phyloP scores from a whole-genome alignment of 2,329 filamentous ascomycete genomes.

The Fusarium virguliforme region DNA sequence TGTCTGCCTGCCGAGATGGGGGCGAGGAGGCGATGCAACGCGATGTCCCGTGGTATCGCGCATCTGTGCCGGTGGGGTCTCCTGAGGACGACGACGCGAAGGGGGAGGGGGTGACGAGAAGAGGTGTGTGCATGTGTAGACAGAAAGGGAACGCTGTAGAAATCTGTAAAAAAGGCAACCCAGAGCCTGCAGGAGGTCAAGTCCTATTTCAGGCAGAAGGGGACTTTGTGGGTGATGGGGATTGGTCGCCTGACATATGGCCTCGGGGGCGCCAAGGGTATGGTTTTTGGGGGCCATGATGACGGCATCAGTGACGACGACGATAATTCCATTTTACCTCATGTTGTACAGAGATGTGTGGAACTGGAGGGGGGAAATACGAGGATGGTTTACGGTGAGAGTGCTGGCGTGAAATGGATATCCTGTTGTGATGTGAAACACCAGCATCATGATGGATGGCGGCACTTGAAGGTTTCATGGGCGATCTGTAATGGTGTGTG shows the following conservation, averaged over 20 bases:
- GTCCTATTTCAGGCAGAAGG: slow-evolving; percentile 46
- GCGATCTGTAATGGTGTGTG: slow-evolving; percentile 4
- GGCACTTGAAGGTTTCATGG: slow-evolving; percentile 29
- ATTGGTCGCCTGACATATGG: slow-evolving; percentile 38
- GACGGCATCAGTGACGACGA: slow-evolving; percentile 1
- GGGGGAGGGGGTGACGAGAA: slow-evolving; percentile 37
- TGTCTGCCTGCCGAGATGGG: slow-evolving; percentile 6
- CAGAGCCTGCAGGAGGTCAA: background rate
- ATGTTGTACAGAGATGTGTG: slow-evolving; percentile 20
- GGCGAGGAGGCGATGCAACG: slow-evolving; percentile 31
- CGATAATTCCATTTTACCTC: background rate
- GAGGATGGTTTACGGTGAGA: slow-evolving; percentile 25
- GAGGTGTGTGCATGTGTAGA: slow-evolving; percentile 23
- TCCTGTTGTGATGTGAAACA: slow-evolving; percentile 25
- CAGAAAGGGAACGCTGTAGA: slow-evolving; percentile 22
- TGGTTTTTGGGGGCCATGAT: slow-evolving; percentile 25
- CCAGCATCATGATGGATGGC: slow-evolving; percentile 21
- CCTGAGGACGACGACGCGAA: slow-evolving; percentile 24
- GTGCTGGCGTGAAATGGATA: slow-evolving; percentile 18
- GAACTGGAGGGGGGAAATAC: slow-evolving; percentile 38
- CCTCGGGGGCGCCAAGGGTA: slow-evolving; percentile 27
- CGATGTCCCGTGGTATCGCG: slow-evolving; percentile 43
- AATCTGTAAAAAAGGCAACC: slow-evolving; percentile 33
- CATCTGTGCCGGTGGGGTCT: slow-evolving; percentile 30
- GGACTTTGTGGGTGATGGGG: slow-evolving; percentile 34